Conservation (phyloP, 2,329 filamentous ascomycete genomes). For the Metarhizium guizhouense region DNA sequence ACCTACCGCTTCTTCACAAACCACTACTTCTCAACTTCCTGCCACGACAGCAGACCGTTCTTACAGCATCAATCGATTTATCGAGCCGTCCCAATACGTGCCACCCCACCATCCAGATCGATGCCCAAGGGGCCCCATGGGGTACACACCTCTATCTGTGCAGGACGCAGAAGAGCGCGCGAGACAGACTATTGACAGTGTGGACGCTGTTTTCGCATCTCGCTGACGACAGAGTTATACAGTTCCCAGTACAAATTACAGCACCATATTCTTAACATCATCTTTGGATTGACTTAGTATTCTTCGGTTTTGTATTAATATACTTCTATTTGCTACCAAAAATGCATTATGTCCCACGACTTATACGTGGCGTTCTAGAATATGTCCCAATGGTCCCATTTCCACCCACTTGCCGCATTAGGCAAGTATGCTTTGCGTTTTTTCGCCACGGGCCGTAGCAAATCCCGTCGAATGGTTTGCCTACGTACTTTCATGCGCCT, state of each 20-base stretch:
- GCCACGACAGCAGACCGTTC: neutral
- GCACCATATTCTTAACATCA: neutral
- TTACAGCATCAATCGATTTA: neutral
- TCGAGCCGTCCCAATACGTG: neutral
- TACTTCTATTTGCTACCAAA: neutral
- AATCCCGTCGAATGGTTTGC: neutral
- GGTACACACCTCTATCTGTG: neutral
- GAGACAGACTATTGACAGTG: neutral
- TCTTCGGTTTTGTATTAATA: neutral
- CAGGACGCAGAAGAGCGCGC: neutral
- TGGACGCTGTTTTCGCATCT: neutral
- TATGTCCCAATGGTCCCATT: neutral
- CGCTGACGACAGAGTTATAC: neutral
- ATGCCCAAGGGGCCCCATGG: neutral
- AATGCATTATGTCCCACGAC: no score
- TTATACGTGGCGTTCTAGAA: neutral
- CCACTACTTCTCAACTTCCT: neutral
- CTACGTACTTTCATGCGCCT: no score
- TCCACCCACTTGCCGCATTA: neutral
- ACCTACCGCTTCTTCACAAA: neutral
- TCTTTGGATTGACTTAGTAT: neutral
- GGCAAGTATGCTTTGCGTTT: neutral
- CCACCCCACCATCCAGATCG: neutral
- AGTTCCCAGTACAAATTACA: neutral
- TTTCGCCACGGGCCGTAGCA: neutral